Base-by-base conservation (phyloP, 2,329 filamentous ascomycete species). In the Xylaria sp. region DNA sequence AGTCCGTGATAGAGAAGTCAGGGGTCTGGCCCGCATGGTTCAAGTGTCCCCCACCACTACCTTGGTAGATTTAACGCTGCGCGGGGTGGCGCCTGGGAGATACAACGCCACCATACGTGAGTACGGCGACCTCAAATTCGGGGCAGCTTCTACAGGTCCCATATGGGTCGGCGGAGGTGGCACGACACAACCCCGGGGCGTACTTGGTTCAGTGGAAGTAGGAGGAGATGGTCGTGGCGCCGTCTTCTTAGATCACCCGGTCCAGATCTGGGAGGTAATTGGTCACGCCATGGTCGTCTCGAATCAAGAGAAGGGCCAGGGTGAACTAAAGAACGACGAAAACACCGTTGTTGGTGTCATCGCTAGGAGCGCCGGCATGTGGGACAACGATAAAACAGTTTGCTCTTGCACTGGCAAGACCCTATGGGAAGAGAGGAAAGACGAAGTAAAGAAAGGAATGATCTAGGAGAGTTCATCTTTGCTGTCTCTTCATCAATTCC, bases 331-430 rank as follows among this genome's bases (percentile, higher is more conserved):
- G 75, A 94, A 97, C 74, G 93, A 97, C 78, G 87, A 90, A 65
- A 89, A 97, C 79, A 97, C 94, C 23, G 84, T 98, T 60, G 93
- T 97, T 1, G 96, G 96, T 9, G 94, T 99, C 61, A 93, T 99
- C 82, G 96, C 96, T 58, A 87, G 96, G 78, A 98, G 94, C 81
- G 95, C 96, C 18, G 96, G 96, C n/a, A 92, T 97, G 70, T 99
- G 96, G 96, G 95, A 98, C 80, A 97, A 99, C 76, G 94, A 98
- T 80, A 99, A 98, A 87, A 97, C 93, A 55, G 95, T 99, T 6
- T 99, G 96, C 81, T 97, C 94, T 57, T 99, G 96, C 82, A 97
- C 94, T 46, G 96, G 96, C 3, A 98, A 98, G 89, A 98, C 94
- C 66, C 89, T 99, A 12, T 99, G 96, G 96, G 92, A 99, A 82